Conservation (phyloP, 176 grass and related monocot species). For the Panicum miliaceum region DNA sequence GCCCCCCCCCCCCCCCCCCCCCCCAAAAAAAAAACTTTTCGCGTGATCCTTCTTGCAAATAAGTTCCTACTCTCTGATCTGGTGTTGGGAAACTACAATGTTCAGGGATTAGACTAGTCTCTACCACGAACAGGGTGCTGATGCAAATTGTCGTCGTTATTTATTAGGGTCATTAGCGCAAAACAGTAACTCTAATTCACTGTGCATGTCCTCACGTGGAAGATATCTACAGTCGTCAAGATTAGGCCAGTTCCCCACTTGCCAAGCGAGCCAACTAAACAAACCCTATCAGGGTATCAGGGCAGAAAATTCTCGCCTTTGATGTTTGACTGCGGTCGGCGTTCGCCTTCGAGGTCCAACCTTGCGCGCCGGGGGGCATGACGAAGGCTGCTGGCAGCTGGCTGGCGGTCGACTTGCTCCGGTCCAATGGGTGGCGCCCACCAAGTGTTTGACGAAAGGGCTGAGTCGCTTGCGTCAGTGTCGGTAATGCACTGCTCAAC, state of each 20-base stretch:
- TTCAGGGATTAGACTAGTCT: neutral
- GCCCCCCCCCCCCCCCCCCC: too few relatives aligned
- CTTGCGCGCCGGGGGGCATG: neutral
- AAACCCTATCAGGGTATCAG: neutral
- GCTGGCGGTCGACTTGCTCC: neutral
- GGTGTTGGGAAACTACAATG: neutral
- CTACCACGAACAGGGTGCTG: neutral
- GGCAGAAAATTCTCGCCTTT: neutral
- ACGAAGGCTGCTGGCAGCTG: neutral
- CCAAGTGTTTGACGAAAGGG: constrained; percentile 49
- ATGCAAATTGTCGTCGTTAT: neutral
- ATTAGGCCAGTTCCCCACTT: constrained; percentile 24
- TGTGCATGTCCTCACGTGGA: neutral
- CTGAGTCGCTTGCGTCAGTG: neutral
- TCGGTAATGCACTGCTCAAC: neutral
- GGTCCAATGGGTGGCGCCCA: neutral
- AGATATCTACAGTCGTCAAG: neutral
- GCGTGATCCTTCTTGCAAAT: neutral
- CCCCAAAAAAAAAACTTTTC: neutral
- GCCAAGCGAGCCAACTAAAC: neutral
- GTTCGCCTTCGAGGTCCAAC: constrained; percentile 11
- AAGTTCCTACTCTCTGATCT: neutral
- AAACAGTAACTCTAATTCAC: neutral
- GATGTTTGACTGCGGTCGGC: neutral
- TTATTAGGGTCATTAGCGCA: neutral